Conservation (phyloP, 352 stramenopile genomes). For the Pythium utonaiense region DNA sequence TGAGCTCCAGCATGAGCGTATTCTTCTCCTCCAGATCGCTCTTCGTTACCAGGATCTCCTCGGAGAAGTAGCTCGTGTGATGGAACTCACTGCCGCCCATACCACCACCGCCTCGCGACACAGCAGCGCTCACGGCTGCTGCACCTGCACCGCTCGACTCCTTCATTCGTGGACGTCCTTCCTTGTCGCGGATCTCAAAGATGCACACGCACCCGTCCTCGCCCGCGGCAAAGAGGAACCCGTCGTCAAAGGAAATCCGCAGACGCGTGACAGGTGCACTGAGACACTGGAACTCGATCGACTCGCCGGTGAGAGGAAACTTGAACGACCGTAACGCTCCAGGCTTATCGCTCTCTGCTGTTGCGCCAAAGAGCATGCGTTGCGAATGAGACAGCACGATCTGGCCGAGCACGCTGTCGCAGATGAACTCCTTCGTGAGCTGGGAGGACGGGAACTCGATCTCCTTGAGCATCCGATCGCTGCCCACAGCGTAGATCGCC, state of each 20-base stretch:
- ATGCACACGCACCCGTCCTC: constrained; percentile 87
- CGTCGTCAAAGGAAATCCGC: constrained; percentile 83
- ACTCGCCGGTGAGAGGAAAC: constrained; percentile 89
- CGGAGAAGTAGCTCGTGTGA: constrained; percentile 40
- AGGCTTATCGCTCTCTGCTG: constrained; percentile 62
- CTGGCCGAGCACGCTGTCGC: constrained; percentile 75
- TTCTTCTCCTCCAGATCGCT: constrained; percentile 93
- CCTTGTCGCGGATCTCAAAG: constrained; percentile 87
- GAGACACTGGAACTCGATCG: constrained; percentile 84
- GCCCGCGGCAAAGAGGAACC: constrained; percentile 86
- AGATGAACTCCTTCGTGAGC: constrained; percentile 79
- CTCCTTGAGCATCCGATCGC: constrained; percentile 89
- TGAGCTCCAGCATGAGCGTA: constrained; percentile 89
- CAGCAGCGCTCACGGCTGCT: constrained; percentile 10
- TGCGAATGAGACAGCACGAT: constrained; percentile 83
- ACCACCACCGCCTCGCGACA: constrained; percentile 18
- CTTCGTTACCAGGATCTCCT: constrained; percentile 87
- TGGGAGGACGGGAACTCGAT: constrained; percentile 82
- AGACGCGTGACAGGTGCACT: constrained; percentile 77
- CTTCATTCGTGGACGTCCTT: constrained; percentile 55
- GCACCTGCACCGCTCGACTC: constrained; percentile 14
- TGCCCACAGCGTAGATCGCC: constrained; percentile 81
- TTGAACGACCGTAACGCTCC: constrained; percentile 84
- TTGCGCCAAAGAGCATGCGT: constrained; percentile 88
- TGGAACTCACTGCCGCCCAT: constrained; percentile 17